These are phyloP conservation scores for Globisporangium mamillatum DNA, from an alignment of 352 stramenopile genomes.

Conservation along the genomic window DNA sequence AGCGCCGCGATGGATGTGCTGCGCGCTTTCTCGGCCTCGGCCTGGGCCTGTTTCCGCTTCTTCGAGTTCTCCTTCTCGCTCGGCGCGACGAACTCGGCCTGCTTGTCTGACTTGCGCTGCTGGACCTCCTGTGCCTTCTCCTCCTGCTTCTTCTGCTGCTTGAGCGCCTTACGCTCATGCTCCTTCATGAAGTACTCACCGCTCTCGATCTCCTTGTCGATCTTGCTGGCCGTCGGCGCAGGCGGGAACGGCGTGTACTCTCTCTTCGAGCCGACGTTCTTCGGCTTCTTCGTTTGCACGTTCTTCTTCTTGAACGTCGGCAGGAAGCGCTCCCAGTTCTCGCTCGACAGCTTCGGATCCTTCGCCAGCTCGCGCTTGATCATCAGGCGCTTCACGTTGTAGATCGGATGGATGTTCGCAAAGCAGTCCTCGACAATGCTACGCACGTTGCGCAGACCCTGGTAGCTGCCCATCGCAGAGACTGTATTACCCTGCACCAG, in stretches of 20 bases:
- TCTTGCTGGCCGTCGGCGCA: constrained; percentile 93
- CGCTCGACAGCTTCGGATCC: constrained; percentile 94
- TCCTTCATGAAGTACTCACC: constrained; percentile 99
- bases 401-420: constrained; percentile 99
- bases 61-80: constrained; percentile 75
- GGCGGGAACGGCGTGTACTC: constrained; percentile 99
- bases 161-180: constrained; percentile 91
- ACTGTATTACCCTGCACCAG: constrained; percentile 99
- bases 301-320: constrained; percentile 99
- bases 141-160: constrained; percentile 87
- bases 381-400: constrained; percentile 99
- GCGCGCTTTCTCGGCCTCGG: constrained; percentile 43
- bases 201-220: constrained; percentile 98
- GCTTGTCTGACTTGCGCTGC: constrained; percentile 73
- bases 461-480: constrained; percentile 82
- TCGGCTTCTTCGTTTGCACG: constrained; percentile 95
- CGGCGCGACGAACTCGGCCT: constrained; percentile 67
- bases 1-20: constrained; percentile 59
- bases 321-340: constrained; percentile 99
- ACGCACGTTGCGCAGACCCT: constrained; percentile 92
- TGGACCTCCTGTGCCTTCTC: constrained; percentile 55
- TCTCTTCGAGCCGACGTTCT: constrained; percentile 90
- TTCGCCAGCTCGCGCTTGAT: constrained; percentile 99
- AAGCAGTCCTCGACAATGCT: constrained; percentile 99
- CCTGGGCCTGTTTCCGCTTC: constrained; percentile 68